Base-by-base conservation (phyloP, 768 basidiomycete species). In the Mrakia blollopis region DNA sequence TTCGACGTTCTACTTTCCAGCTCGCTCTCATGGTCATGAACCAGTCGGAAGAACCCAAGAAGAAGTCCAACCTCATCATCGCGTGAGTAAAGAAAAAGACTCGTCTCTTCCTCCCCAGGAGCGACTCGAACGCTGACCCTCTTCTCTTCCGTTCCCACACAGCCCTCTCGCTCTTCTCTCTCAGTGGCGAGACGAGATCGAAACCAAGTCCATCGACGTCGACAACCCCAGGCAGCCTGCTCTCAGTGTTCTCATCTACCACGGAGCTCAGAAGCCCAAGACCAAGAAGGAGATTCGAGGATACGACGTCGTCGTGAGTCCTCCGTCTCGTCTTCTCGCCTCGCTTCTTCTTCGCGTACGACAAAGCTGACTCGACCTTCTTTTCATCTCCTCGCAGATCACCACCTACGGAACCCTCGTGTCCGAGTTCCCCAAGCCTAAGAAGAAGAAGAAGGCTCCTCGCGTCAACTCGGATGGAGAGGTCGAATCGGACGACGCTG, bases 11-110 rank as follows among this genome's bases (percentile, higher is more conserved):
- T 79, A 37, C 75, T 0, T 79, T 79, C 54, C 76, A 81, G 57
- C 97, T 98, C 78, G 97, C 95, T 0, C 80, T 85, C 1, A 87
- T 91, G 80, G 83, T 87, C 37, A 85, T 85, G 73, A 90, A 91
- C 80, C 84, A 81, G 10, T 86, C 89, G 0, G 75, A 80, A 1
- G 86, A 90, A 78, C 85, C 86, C 0, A 81, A 81, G 30, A 85
- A 87, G 82, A 90, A 90, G 82, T 88, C 88, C 0, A 92, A 88
- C 32, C 85, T 93, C 0, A 88, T 93, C 75, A 81, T 92, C 35
- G 89, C 89, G 2, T 90, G 89, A 76, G 69, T 32, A n/a, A n/a
- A n/a, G n/a, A n/a, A n/a, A n/a, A n/a, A n/a, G n/a, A n/a, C n/a
- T n/a, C n/a, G n/a, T n/a, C n/a, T n/a, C 14, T 30, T 65, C 28